Evolutionary conservation across 306 rosid species (phyloP), one percentile per base, ranked within the genome.

Genomic region (Rosa persica): DNA sequence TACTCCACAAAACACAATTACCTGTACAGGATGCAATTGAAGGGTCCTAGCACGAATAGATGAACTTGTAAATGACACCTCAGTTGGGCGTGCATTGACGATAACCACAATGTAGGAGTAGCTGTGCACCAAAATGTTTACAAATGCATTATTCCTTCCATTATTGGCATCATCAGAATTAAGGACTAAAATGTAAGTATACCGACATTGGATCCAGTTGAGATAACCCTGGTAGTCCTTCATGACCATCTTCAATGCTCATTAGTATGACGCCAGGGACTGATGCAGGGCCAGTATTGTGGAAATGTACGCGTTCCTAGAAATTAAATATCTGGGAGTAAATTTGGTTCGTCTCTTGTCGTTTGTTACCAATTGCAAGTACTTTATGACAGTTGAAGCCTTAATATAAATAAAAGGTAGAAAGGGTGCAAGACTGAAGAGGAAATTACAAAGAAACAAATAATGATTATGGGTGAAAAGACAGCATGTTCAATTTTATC

Each of bases 201-300:
- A 86, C 97, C 6, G 89, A 95, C 99, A 54, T 80, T 61, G 98
- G 86, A 93, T 95, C 99, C 85, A 95, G 87, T 84, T 95, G 96
- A 76, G 90, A 74, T 84, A 93, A 81, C 80, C 93, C 98, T 10
- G 89, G 92, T 75, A 88, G 51, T 73, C 96, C 91, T 46, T 86
- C 85, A 23, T 85, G 83, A 46, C 98, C 99, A 74, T 95, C 99
- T 85, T 93, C 98, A 83, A 93, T 95, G 89, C 98, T 90, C 96
- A 93, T 91, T 76, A 88, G 96, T 81, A 95, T 81, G 79, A 87
- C 86, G 20, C 96, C 99, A 60, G 79, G 90, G 74, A 85, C 77
- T 70, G 84, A 80, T 30, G 93, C 85, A 27, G 89, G 79, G 46
- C 98, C 99, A 67, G 91, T 88, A 54, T 95, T 91, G 84, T 89